Percentiles rank a stretch among this genome's conserved stretches.
These are phyloP conservation scores for Mycosphaerelloides madeirae DNA, from an alignment of 2,329 filamentous ascomycete genomes.

Conservation along the genomic window DNA sequence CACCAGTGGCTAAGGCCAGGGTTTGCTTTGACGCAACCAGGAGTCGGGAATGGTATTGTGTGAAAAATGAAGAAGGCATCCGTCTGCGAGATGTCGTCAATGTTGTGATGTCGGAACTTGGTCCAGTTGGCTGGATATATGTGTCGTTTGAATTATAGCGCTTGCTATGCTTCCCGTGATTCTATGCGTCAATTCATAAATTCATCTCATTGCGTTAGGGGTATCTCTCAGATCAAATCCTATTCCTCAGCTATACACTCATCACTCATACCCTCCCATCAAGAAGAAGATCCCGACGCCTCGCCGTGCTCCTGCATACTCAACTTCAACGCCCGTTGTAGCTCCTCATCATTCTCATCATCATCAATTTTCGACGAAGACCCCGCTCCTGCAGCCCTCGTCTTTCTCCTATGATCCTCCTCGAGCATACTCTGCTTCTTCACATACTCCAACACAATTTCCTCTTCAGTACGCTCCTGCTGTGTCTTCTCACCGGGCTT, in stretches of 20 bases:
- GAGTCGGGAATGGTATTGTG: too few species aligned
- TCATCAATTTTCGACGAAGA: not conserved
- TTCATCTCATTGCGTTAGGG: conserved; percentile 1
- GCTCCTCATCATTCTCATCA: conserved; percentile 44
- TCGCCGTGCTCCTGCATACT: conserved; percentile 43
- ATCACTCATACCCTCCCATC: not conserved
- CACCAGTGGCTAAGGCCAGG: too few species aligned
- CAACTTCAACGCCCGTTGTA: conserved; percentile 52
- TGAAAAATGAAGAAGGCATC: too few species aligned
- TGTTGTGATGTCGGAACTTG: too few species aligned
- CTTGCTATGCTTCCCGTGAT: too few species aligned
- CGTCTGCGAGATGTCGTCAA: too few species aligned
- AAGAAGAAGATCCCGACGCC: conserved; percentile 13
- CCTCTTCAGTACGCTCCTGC: conserved; percentile 56
- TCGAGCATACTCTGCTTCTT: conserved; percentile 72
- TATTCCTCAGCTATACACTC: not conserved
- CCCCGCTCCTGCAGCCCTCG: conserved; percentile 7
- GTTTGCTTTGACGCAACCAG: too few species aligned
- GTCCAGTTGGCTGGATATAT: too few species aligned
- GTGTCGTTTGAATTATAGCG: too few species aligned
- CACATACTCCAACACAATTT: conserved; percentile 70
- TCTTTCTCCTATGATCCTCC: conserved; percentile 49
- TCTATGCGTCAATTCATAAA: too few species aligned
- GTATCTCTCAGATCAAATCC: not conserved
- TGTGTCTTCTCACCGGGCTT: conserved; percentile 21